phyloP scores from a whole-genome alignment of 2,329 filamentous ascomycete genomes.

The Pseudogymnoascus sp. region DNA sequence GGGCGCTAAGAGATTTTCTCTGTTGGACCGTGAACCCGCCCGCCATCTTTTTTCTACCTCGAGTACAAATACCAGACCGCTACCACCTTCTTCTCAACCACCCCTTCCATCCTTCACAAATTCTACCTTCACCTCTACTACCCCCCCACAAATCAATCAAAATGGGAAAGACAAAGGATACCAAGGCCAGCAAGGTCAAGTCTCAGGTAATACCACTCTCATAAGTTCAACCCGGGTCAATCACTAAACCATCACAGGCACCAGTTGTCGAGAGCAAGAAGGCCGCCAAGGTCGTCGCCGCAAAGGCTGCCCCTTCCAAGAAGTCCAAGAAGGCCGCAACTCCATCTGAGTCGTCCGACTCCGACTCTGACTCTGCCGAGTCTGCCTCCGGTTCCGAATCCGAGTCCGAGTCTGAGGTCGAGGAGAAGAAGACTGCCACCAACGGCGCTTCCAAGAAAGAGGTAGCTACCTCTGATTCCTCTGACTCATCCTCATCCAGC shows the following conservation, averaged over 20 bases:
- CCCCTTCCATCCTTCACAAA: conserved; percentile 11
- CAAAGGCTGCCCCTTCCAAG: conserved; percentile 36
- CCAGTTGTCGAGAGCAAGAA: conserved; percentile 56
- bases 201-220: conserved; percentile 42
- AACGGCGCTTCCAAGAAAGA: conserved; percentile 25
- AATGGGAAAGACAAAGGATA: conserved; percentile 62
- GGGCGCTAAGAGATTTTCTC: conserved; percentile 9
- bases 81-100: conserved; percentile 11
- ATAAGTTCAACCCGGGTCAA: conserved; percentile 55
- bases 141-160: conserved; percentile 24
- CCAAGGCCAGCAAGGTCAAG: conserved; percentile 45
- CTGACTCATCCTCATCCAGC: conserved; percentile 25
- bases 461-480: conserved; percentile 30
- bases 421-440: conserved; percentile 25
- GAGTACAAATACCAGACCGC: conserved; percentile 13
- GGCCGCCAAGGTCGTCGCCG: conserved; percentile 50
- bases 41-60: conserved; percentile 17
- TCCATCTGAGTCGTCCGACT: conserved; percentile 34
- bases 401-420: conserved; percentile 26
- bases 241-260: conserved; percentile 59
- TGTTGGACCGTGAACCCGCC: conserved; percentile 10
- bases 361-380: conserved; percentile 33
- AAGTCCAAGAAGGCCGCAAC: conserved; percentile 40
- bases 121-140: conserved; percentile 4
- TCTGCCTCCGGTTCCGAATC: conserved; percentile 24